A percentile compares a stretch with the other conserved stretches of the same genome.
phyloP scores from a whole-genome alignment of 495 filamentous ascomycete species.

The Apodospora peruviana region DNA sequence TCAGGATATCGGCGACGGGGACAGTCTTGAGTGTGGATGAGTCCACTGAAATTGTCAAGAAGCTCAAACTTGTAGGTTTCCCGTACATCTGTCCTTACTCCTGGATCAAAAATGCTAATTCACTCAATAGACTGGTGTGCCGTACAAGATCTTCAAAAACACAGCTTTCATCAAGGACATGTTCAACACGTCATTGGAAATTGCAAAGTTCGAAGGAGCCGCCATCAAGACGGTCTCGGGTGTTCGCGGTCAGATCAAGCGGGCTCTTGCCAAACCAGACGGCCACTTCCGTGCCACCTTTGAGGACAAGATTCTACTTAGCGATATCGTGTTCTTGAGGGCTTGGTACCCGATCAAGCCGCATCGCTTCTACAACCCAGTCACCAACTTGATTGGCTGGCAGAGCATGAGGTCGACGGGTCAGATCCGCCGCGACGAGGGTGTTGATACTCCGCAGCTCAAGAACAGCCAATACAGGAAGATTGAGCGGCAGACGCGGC shows the following conservation, averaged over 20 bases:
- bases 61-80: conserved; percentile 78
- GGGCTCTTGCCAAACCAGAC: conserved; percentile 83
- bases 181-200: conserved; percentile 87
- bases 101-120: conserved; percentile 4
- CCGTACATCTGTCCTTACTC: not conserved
- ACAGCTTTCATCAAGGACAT: conserved; percentile 98
- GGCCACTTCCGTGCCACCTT: conserved; percentile 95
- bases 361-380: conserved; percentile 92
- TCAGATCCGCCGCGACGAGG: conserved; percentile 73
- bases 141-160: conserved; percentile 98
- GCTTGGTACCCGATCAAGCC: conserved; percentile 97
- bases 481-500: conserved; percentile 71
- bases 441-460: conserved; percentile 67
- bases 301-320: conserved; percentile 96
- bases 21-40: conserved; percentile 91
- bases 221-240: conserved; percentile 93
- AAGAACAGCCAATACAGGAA: conserved; percentile 78
- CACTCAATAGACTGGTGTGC: conserved; percentile 33
- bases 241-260: conserved; percentile 93
- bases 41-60: conserved; percentile 94
- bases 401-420: conserved; percentile 91
- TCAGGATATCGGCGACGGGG: conserved; percentile 90
- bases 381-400: conserved; percentile 88
- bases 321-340: conserved; percentile 89
- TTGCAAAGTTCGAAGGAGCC: conserved; percentile 97